Evolutionary conservation across 345 rosid genomes (phyloP).

Genomic region (Eucalyptus polybractea): DNA sequence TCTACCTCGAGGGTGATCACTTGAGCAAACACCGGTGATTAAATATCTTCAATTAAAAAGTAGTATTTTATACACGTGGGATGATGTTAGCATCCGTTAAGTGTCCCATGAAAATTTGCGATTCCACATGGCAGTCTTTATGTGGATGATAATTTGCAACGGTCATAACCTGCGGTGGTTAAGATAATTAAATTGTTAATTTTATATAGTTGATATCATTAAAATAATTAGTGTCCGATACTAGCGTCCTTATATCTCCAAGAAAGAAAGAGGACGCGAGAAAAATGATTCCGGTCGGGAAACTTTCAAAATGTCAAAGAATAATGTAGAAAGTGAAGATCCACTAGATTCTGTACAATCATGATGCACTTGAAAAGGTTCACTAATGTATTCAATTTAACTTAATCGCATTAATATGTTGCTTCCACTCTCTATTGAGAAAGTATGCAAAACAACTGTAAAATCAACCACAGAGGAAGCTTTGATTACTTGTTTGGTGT

Average conservation of each 20-base stretch:
- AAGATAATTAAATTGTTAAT: not conserved
- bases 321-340: not conserved
- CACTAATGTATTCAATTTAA: not conserved
- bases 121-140: not conserved
- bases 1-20: rapidly evolving
- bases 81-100: not conserved
- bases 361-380: not conserved
- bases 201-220: not conserved
- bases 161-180: not conserved
- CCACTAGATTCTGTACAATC: not conserved
- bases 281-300: not conserved
- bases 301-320: not conserved
- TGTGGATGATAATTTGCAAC: not conserved
- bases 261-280: not conserved
- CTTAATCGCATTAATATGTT: not conserved
- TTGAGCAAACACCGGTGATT: rapidly evolving
- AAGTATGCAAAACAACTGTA: not conserved
- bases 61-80: not conserved
- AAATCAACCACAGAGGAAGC: not conserved
- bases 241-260: not conserved
- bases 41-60: not conserved
- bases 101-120: not conserved
- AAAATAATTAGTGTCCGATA: not conserved
- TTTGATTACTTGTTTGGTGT: not conserved
- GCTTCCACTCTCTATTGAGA: not conserved